These are phyloP conservation scores for Camellia oleifera DNA, from an alignment of 179 eudicot species.

Conservation along the genomic window DNA sequence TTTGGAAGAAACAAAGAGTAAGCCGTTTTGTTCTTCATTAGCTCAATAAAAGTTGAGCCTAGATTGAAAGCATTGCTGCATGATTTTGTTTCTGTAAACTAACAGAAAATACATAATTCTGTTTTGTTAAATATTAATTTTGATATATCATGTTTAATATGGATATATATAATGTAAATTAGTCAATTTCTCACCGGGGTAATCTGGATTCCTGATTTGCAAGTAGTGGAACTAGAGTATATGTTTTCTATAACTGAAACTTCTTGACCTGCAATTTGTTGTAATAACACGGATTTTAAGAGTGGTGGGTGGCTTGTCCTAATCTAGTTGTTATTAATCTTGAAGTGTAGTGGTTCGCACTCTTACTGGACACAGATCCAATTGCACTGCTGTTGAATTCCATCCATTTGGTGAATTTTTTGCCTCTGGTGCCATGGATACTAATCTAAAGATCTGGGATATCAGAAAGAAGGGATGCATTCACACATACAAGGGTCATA, in stretches of 20 bases:
- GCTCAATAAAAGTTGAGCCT: background rate
- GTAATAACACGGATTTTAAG: background rate
- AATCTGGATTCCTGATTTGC: background rate
- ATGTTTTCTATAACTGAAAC: background rate
- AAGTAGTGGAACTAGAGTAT: background rate
- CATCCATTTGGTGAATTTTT: slow-evolving; percentile 99
- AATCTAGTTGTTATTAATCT: slow-evolving; percentile 36
- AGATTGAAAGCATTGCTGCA: background rate
- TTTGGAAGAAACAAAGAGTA: slow-evolving; percentile 85
- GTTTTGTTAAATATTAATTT: background rate
- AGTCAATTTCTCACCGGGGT: background rate
- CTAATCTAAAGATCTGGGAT: slow-evolving; percentile 95
- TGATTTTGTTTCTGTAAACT: background rate
- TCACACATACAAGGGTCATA: slow-evolving; percentile 93
- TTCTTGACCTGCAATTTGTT: background rate
- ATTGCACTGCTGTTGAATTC: slow-evolving; percentile 82
- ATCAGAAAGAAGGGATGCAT: slow-evolving; percentile 88
- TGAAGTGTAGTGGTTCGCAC: slow-evolving; percentile 90
- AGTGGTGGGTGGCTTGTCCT: slow-evolving; percentile 18
- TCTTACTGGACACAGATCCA: slow-evolving; percentile 84
- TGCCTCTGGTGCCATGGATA: slow-evolving; percentile 94
- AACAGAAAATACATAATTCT: background rate
- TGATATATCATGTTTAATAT: background rate
- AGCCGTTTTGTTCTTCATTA: slow-evolving; percentile 26
- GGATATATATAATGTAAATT: background rate